Evolutionary conservation across 345 rosid genomes (phyloP).

Genomic region (Lepidium sativum): DNA sequence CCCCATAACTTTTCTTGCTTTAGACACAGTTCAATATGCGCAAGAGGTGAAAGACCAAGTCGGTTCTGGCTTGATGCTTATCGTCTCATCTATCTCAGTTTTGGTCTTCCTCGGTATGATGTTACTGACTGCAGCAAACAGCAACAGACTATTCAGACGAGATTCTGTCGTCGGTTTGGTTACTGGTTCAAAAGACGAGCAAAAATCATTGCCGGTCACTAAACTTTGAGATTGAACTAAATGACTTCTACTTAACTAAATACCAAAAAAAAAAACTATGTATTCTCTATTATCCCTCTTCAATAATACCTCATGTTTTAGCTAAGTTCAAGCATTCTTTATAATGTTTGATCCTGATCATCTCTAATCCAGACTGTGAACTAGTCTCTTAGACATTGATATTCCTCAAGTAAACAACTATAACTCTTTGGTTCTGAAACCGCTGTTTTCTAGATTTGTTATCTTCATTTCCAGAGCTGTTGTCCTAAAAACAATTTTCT

Average conservation of each 20-base stretch:
- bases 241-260: not conserved
- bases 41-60: slow-evolving; percentile 31
- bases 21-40: slow-evolving; percentile 48
- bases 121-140: slow-evolving; percentile 38
- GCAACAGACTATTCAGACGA: slow-evolving; percentile 24
- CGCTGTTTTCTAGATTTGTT: not conserved
- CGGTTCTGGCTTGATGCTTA: slow-evolving; percentile 36
- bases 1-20: slow-evolving; percentile 45
- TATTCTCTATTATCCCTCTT: not conserved
- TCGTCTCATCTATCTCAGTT: slow-evolving; percentile 38
- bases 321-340: slow-evolving; percentile 30
- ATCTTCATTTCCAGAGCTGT: not conserved
- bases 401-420: slow-evolving; percentile 48
- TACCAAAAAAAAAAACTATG: not conserved
- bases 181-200: slow-evolving; percentile 13
- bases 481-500: too few relatives aligned
- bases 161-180: slow-evolving; percentile 27
- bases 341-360: slow-evolving; percentile 43
- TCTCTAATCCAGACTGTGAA: slow-evolving; percentile 43
- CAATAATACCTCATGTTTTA: too few relatives aligned
- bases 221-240: not conserved
- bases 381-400: slow-evolving; percentile 42
- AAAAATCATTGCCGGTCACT: not conserved
- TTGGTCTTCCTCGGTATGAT: slow-evolving; percentile 42
- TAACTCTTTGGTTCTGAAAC: not conserved